These are phyloP conservation scores for Auricularia cornea DNA, from an alignment of 768 basidiomycete genomes.

Conservation along the genomic window DNA sequence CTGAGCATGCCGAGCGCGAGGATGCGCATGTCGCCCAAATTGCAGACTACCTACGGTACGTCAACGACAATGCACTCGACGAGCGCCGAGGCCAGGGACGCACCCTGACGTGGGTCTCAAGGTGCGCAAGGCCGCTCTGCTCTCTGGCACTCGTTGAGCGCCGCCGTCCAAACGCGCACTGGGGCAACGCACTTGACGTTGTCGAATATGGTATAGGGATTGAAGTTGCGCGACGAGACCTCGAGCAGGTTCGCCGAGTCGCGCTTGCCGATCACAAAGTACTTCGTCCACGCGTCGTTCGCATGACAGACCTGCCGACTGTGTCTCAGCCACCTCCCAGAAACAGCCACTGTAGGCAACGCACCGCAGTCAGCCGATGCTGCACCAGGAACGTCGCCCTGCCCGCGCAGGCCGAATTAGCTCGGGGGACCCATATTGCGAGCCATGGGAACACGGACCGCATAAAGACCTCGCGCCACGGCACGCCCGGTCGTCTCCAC, in stretches of 20 bases:
- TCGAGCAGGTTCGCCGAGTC: constrained; percentile 59
- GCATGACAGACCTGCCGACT: constrained; percentile 54
- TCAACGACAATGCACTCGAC: too few relatives aligned
- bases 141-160: constrained; percentile 32
- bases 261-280: constrained; percentile 53
- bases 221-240: constrained; percentile 57
- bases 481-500: constrained; percentile 49
- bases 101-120: constrained; percentile 61
- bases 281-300: constrained; percentile 83
- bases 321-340: constrained; percentile 65
- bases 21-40: constrained; percentile 64
- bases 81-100: too few relatives aligned
- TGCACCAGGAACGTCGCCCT: constrained; percentile 1
- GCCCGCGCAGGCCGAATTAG: constrained; percentile 9
- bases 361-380: neutral
- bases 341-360: constrained; percentile 32
- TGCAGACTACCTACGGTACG: constrained; percentile 48
- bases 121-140: constrained; percentile 59
- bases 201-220: constrained; percentile 58
- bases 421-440: constrained; percentile 10
- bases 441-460: too few relatives aligned
- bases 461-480: constrained; percentile 58
- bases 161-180: neutral
- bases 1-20: constrained; percentile 61
- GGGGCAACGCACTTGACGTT: constrained; percentile 56